These are phyloP conservation scores for Castanea crenata DNA, from an alignment of 306 rosid genomes.

Conservation along the genomic window DNA sequence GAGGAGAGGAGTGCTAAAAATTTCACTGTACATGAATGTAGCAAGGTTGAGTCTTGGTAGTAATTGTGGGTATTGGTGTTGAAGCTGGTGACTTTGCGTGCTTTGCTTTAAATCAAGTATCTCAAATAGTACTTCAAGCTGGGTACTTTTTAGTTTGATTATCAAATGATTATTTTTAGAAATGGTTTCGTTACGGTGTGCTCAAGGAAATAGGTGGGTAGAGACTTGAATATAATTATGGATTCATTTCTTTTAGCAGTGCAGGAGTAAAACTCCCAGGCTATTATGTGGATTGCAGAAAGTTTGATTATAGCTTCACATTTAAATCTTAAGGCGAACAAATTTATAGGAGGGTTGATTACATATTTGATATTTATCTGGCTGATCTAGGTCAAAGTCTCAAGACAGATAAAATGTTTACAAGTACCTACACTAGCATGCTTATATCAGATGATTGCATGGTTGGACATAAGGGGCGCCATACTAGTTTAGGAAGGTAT, in stretches of 20 bases:
- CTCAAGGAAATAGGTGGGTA: neutral
- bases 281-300: neutral
- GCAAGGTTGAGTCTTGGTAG: neutral
- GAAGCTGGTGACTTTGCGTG: neutral
- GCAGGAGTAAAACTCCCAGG: neutral
- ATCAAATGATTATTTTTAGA: neutral
- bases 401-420: neutral
- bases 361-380: neutral
- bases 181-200: neutral
- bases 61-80: neutral
- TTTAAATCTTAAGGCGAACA: neutral
- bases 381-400: neutral
- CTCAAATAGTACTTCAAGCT: neutral
- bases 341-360: neutral
- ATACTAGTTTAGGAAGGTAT: neutral
- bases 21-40: neutral
- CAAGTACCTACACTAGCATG: neutral
- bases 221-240: neutral
- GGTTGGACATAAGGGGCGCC: neutral
- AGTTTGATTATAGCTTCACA: neutral
- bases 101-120: neutral
- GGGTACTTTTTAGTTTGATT: neutral
- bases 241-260: neutral
- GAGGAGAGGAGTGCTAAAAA: neutral
- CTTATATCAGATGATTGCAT: neutral